Evolutionary conservation across 169 alveolate species (phyloP).

Genomic region (Cryptosporidium tyzzeri): DNA sequence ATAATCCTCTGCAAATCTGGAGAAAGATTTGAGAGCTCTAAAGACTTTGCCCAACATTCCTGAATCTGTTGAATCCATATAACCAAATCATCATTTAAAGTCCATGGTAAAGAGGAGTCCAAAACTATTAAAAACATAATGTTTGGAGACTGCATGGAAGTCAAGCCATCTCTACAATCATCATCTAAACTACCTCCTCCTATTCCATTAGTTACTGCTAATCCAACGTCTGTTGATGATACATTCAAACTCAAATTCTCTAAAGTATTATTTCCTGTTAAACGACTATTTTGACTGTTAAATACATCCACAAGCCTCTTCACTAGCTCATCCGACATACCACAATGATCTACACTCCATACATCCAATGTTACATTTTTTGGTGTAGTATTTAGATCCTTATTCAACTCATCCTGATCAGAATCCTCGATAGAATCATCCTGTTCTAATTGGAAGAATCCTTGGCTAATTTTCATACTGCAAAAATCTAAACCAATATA

Average conservation of each 20-base stretch:
- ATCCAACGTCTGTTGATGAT: background rate
- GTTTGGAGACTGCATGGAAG: slow-evolving; percentile 24
- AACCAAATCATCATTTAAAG: slow-evolving; percentile 54
- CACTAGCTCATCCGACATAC: slow-evolving; percentile 52
- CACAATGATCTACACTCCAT: slow-evolving; percentile 72
- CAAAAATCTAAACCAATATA: slow-evolving; percentile 53
- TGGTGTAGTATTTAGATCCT: background rate
- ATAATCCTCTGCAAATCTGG: slow-evolving; percentile 43
- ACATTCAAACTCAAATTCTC: slow-evolving; percentile 13
- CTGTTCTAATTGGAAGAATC: background rate
- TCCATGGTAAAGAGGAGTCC: slow-evolving; percentile 72
- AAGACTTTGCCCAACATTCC: slow-evolving; percentile 42
- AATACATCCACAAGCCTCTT: slow-evolving; percentile 46
- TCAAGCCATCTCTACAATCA: background rate
- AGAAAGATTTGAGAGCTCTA: slow-evolving; percentile 33
- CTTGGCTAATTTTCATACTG: slow-evolving; percentile 1
- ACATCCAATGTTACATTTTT: slow-evolving; percentile 29
- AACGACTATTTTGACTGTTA: slow-evolving; percentile 15
- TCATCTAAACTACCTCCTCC: slow-evolving; percentile 1
- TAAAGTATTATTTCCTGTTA: background rate
- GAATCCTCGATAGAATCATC: slow-evolving; percentile 1
- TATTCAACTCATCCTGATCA: background rate
- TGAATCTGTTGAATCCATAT: slow-evolving; percentile 68
- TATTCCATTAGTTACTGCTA: background rate
- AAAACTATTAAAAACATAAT: slow-evolving; percentile 60